Percentiles rank a stretch among this genome's conserved stretches.
phyloP scores from a whole-genome alignment of 805 yeast species.

The Ogataea thermomethanolica region DNA sequence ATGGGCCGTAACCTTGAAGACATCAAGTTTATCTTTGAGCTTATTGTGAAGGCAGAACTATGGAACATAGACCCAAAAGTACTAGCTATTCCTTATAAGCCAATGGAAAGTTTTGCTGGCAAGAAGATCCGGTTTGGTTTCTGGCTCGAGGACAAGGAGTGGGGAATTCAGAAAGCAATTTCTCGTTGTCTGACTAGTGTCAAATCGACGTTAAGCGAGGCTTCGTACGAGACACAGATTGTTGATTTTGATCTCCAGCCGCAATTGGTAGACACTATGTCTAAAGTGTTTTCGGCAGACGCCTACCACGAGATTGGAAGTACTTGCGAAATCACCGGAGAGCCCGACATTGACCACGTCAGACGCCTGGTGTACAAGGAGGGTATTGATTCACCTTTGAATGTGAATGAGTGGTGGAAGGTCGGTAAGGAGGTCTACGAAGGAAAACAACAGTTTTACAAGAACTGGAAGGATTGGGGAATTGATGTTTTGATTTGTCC shows the following conservation, averaged over 20 bases:
- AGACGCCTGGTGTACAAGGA: conserved; percentile 1
- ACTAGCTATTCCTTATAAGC: conserved; percentile 48
- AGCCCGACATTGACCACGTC: conserved; percentile 18
- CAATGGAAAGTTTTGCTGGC: conserved; percentile 1
- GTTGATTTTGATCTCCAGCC: conserved; percentile 42
- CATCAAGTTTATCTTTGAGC: conserved; percentile 35
- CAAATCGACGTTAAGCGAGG: conserved; percentile 8
- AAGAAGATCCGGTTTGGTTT: conserved; percentile 43
- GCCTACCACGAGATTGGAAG: conserved; percentile 31
- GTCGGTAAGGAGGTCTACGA: conserved; percentile 33
- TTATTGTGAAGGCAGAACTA: conserved; percentile 39
- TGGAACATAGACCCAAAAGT: conserved; percentile 49
- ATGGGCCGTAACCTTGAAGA: conserved; percentile 30
- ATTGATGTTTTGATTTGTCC: conserved; percentile 34
- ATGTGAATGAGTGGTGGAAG: conserved; percentile 39
- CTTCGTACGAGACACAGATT: conserved; percentile 51
- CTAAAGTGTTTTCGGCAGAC: conserved; percentile 42
- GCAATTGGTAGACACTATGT: conserved; percentile 20
- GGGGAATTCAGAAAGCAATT: conserved; percentile 40
- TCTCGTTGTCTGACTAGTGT: not conserved
- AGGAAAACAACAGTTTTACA: conserved; percentile 33
- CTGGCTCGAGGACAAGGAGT: conserved; percentile 40
- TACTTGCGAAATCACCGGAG: conserved; percentile 24
- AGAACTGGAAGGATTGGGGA: conserved; percentile 30
- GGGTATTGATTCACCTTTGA: conserved; percentile 4